A percentile compares a stretch with the other conserved stretches of the same genome.
Evolutionary conservation across 78 protist species (phyloP).

Genomic region (Protostelium mycophagum): DNA sequence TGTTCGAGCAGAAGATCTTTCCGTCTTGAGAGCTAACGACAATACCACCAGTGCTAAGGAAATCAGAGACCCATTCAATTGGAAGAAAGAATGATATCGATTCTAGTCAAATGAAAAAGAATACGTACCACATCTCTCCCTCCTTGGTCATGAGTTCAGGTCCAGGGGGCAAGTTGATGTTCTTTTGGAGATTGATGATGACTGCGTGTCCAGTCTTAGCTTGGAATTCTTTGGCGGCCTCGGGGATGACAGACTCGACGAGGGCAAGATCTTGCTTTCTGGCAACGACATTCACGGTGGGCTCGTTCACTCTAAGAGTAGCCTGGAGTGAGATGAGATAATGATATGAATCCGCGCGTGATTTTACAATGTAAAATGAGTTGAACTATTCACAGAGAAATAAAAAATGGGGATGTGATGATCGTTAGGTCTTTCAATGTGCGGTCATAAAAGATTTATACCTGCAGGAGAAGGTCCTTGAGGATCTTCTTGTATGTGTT

Average conservation of each 20-base stretch:
- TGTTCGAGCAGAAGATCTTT: slow-evolving; percentile 62
- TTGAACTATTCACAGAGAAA: too few relatives aligned
- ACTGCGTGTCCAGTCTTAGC: slow-evolving; percentile 14
- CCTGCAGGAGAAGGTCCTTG: slow-evolving; percentile 44
- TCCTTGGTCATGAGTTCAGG: slow-evolving; percentile 40
- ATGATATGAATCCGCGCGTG: not conserved
- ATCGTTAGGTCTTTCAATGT: too few relatives aligned
- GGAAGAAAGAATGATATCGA: not conserved
- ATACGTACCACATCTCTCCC: slow-evolving; percentile 14
- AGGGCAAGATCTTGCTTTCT: slow-evolving; percentile 33
- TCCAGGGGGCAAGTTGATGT: slow-evolving; percentile 49
- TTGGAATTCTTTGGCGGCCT: slow-evolving; percentile 24
- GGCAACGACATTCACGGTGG: slow-evolving; percentile 26
- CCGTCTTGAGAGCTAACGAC: slow-evolving; percentile 43
- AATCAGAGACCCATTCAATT: not conserved
- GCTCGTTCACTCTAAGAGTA: slow-evolving; percentile 27
- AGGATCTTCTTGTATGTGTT: slow-evolving; percentile 29
- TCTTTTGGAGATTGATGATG: slow-evolving; percentile 15
- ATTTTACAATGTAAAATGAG: not conserved
- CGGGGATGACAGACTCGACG: slow-evolving; percentile 14
- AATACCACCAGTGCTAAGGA: slow-evolving; percentile 44
- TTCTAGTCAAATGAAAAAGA: not conserved
- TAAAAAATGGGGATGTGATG: too few relatives aligned
- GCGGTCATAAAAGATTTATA: too few relatives aligned
- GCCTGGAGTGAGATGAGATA: slow-evolving; percentile 14